Evolutionary conservation across 1,284 basidiomycete species (phyloP).

Genomic region (Malassezia equina): DNA sequence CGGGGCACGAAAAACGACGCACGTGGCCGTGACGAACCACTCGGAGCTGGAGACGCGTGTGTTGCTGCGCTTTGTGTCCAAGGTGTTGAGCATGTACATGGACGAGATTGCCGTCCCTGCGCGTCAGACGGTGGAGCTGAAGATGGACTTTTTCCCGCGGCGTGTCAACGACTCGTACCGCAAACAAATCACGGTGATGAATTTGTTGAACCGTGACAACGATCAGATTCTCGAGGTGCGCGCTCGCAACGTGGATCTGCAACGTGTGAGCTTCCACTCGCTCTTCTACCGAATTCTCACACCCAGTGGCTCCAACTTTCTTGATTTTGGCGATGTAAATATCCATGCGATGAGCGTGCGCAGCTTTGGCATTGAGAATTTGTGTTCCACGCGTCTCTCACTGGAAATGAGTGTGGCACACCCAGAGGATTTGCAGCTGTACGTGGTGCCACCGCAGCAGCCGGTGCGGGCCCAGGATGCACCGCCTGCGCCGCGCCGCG

Average conservation of each 20-base stretch:
- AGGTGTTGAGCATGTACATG: conserved; percentile 52
- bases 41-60: conserved; percentile 51
- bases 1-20: conserved; percentile 50
- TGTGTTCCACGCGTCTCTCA: conserved; percentile 46
- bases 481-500: conserved; percentile 23
- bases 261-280: conserved; percentile 53
- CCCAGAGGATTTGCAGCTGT: conserved; percentile 52
- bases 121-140: conserved; percentile 50
- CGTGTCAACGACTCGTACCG: conserved; percentile 52
- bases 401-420: conserved; percentile 52
- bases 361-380: conserved; percentile 51
- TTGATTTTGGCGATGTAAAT: conserved; percentile 53
- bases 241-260: conserved; percentile 51
- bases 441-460: conserved; percentile 39
- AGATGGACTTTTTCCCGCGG: conserved; percentile 52
- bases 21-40: conserved; percentile 50
- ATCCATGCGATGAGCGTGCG: conserved; percentile 51
- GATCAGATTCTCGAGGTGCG: conserved; percentile 52
- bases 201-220: conserved; percentile 45
- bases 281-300: conserved; percentile 54
- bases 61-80: conserved; percentile 52
- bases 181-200: conserved; percentile 52
- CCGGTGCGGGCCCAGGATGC: conserved; percentile 14
- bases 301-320: conserved; percentile 51
- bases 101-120: conserved; percentile 52